phyloP scores from a whole-genome alignment of 2,329 filamentous ascomycete species.

The Acrocalymma vagum region DNA sequence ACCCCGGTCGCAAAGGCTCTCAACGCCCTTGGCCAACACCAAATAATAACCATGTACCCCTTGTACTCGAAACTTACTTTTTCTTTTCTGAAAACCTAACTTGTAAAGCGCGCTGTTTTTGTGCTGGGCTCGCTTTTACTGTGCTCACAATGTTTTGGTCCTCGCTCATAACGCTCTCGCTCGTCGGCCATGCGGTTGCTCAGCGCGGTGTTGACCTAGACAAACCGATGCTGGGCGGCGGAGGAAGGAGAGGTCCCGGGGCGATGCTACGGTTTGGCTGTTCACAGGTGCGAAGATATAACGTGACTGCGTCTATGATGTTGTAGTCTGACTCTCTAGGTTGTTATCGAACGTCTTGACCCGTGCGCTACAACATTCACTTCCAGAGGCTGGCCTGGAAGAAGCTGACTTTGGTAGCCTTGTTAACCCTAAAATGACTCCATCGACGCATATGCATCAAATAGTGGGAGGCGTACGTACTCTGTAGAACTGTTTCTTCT shows the following conservation, averaged over 20 bases:
- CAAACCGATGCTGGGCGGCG: constrained; percentile 25
- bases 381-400: background rate
- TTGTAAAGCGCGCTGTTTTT: no score
- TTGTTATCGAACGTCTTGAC: constrained; percentile 29
- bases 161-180: constrained; percentile 2
- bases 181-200: constrained; percentile 5
- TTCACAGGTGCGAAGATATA: constrained; percentile 15
- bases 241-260: constrained; percentile 20
- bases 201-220: constrained; percentile 25
- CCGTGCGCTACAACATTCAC: constrained; percentile 17
- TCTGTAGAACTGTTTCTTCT: background rate
- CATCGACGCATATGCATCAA: constrained; percentile 30
- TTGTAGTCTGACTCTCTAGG: constrained; percentile 10
- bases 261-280: constrained; percentile 32
- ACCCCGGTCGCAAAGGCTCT: no score
- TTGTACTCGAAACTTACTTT: no score
- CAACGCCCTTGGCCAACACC: no score
- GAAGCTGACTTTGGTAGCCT: constrained; percentile 17
- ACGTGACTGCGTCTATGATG: background rate
- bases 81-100: no score
- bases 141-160: constrained; percentile 8
- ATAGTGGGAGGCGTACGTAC: constrained; percentile 24
- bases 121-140: no score
- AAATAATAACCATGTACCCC: no score
- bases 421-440: constrained; percentile 24